Conservation (phyloP, 352 stramenopile species). For the Phytophthora cactorum region DNA sequence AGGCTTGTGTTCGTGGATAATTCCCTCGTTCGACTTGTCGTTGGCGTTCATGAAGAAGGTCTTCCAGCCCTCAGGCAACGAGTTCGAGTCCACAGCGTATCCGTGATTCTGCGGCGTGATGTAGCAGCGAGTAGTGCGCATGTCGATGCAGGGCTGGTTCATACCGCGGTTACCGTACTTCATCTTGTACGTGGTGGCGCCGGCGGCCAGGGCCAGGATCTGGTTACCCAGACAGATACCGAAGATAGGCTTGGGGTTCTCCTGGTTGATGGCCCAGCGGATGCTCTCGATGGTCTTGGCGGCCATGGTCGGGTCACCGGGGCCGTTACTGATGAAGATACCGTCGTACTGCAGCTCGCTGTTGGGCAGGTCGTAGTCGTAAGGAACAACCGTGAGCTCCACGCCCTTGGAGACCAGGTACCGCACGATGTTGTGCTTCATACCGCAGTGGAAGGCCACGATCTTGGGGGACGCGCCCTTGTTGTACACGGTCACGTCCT, state of each 20-base stretch:
- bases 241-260: conserved; percentile 92
- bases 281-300: conserved; percentile 91
- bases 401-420: conserved; percentile 90
- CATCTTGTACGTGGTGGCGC: conserved; percentile 92
- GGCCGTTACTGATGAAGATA: conserved; percentile 96
- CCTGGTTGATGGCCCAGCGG: conserved; percentile 82
- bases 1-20: conserved; percentile 94
- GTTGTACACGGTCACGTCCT: conserved; percentile 77
- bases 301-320: conserved; percentile 94
- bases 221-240: conserved; percentile 98
- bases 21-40: conserved; percentile 96
- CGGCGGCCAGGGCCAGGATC: conserved; percentile 92
- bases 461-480: conserved; percentile 77
- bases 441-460: conserved; percentile 96
- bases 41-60: conserved; percentile 98
- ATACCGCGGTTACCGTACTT: conserved; percentile 94
- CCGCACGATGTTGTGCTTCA: conserved; percentile 99
- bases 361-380: conserved; percentile 87
- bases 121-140: conserved; percentile 95
- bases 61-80: conserved; percentile 91
- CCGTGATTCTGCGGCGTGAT: conserved; percentile 96
- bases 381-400: conserved; percentile 94
- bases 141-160: conserved; percentile 96
- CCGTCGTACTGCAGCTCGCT: conserved; percentile 92
- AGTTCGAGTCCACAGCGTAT: conserved; percentile 90